Evolutionary conservation across 2,329 filamentous ascomycete genomes (phyloP), one percentile per base, ranked within the genome.

Genomic region (Lasiodiplodia sp.): DNA sequence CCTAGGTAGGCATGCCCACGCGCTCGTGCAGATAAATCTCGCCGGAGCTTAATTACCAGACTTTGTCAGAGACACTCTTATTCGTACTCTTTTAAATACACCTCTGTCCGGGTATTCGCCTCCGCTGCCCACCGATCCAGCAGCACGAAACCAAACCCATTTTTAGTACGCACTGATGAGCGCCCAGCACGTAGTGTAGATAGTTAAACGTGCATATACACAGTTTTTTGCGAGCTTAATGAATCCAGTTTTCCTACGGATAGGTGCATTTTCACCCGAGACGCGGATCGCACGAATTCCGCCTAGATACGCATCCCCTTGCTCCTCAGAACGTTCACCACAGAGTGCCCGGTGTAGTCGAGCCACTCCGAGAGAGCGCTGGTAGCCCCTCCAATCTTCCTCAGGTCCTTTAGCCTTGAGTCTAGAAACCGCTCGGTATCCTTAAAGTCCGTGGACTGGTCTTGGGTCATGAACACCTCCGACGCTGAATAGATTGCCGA

Each of bases 381-480:
- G 25, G 92, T 75, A 12, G 89, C 85, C 25, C 86, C 84, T 3
- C 91, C 90, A 3, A 94, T 72, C 4, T 83, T 86, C 72, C 87
- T 85, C 38, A 87, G 83, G 81, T 96, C 94, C 69, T 88, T 85
- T 68, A 97, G 81, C 70, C 95, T 87, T 53, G 93, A 86, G 67
- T 90, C 87, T 66, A 98, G 82, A 78, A 98, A 99, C 11, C 88
- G 85, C 72, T 90, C 90, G 3, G 96, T 98, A 71, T 94, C 92
- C 11, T 76, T 78, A 74, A 92, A 96, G n/a, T 87, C 88, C 0
- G 86, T 82, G 4, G 91, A 94, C 70, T 84, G 85, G 80, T 98
- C 96, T 69, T 91, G 94, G 25, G 94, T 97, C 94, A 98, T 97
- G 81, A 94, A 97, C 5, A 97, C 84, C 81, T 99, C 96, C 68